Conservation (phyloP, 225 moss, liverwort and hornwort genomes). For the Antitrichia curtipendula region DNA sequence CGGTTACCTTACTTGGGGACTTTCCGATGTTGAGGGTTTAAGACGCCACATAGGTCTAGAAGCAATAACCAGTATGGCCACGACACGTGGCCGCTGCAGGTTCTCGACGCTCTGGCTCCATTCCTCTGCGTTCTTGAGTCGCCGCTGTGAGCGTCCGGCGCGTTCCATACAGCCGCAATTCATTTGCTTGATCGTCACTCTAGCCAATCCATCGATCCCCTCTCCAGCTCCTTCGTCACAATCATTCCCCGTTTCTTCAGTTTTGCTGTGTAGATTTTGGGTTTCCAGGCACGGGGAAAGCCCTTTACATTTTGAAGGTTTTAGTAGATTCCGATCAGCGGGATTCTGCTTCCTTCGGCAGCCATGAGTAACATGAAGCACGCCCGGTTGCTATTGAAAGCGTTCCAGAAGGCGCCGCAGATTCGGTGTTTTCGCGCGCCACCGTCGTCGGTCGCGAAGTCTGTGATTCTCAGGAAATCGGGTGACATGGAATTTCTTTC, state of each 20-base stretch:
- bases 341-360: not conserved
- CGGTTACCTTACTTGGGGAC: not conserved
- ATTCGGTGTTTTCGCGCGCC: constrained; percentile 45
- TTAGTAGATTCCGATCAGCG: not conserved
- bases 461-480: not conserved
- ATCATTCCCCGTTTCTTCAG: not conserved
- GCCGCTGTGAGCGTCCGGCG: too few species aligned
- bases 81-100: not conserved
- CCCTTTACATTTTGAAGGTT: not conserved
- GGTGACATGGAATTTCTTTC: constrained; percentile 13
- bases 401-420: constrained; percentile 43
- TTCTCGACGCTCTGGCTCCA: not conserved
- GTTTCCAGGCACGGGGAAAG: not conserved
- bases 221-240: not conserved
- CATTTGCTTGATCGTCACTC: constrained; percentile 3
- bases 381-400: constrained; percentile 27
- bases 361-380: constrained; percentile 42
- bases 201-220: not conserved
- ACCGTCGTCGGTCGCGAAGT: constrained; percentile 8
- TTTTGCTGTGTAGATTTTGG: not conserved
- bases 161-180: not conserved
- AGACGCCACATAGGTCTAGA: not conserved
- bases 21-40: too few species aligned
- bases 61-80: not conserved
- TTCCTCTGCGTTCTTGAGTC: not conserved